Conservation (phyloP, 2,329 filamentous ascomycete species). For the Pleurostoma richardsiae region DNA sequence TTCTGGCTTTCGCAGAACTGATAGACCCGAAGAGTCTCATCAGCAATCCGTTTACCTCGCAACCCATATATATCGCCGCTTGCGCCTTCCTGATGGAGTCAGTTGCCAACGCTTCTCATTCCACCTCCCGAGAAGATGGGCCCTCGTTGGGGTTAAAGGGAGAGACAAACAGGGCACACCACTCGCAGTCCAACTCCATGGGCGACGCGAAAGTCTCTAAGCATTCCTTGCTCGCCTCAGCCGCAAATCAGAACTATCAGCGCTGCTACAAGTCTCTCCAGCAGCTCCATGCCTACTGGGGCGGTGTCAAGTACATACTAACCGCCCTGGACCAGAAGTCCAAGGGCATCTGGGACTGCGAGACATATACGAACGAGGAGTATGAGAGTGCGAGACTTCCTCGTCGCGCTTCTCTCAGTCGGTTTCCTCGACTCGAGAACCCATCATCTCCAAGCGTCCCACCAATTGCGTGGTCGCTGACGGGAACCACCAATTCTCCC, state of each 20-base stretch:
- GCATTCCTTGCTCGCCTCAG: conserved; percentile 72
- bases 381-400: conserved; percentile 64
- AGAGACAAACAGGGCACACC: conserved; percentile 9
- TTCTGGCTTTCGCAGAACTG: conserved; percentile 78
- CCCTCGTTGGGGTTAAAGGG: conserved; percentile 31
- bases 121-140: conserved; percentile 55
- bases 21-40: conserved; percentile 83
- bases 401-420: conserved; percentile 35
- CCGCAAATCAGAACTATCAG: conserved; percentile 83
- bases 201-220: conserved; percentile 31
- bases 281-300: conserved; percentile 80
- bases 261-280: conserved; percentile 79
- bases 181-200: neutral
- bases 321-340: conserved; percentile 83
- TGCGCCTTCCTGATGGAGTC: conserved; percentile 86
- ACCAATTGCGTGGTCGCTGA: conserved; percentile 78
- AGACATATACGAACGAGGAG: conserved; percentile 65
- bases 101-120: conserved; percentile 62
- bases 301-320: conserved; percentile 79
- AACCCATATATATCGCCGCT: conserved; percentile 87
- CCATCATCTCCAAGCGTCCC: conserved; percentile 44
- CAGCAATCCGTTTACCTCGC: conserved; percentile 83
- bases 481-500: conserved; percentile 79
- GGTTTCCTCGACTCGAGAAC: conserved; percentile 38
- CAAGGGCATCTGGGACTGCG: conserved; percentile 77